Evolutionary conservation across 2,329 filamentous ascomycete genomes (phyloP).

Genomic region (Penicillium sp.): DNA sequence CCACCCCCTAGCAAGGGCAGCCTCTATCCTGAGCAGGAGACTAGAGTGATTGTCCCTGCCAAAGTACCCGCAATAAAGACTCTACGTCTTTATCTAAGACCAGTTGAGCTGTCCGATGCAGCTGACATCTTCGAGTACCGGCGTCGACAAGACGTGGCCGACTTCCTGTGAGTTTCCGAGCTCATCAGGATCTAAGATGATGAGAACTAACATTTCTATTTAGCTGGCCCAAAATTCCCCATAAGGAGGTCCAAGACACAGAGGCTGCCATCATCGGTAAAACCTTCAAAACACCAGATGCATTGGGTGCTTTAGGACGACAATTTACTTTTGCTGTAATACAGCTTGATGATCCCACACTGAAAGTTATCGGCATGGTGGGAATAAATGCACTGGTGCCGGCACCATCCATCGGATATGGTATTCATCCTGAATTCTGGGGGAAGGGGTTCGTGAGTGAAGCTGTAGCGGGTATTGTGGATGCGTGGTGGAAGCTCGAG

Average conservation of each 20-base stretch:
- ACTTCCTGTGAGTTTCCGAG: conserved; percentile 25
- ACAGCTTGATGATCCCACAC: conserved; percentile 7
- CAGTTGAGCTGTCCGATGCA: conserved; percentile 17
- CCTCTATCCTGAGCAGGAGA: conserved; percentile 14
- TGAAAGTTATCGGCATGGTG: conserved; percentile 19
- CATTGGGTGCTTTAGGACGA: conserved; percentile 17
- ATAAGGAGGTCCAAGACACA: conserved; percentile 15
- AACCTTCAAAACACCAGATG: conserved; percentile 20
- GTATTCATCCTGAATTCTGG: conserved; percentile 27
- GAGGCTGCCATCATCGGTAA: conserved; percentile 13
- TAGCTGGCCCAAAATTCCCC: conserved; percentile 13
- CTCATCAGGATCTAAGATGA: not conserved
- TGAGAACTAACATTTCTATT: not conserved
- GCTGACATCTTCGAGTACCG: conserved; percentile 24
- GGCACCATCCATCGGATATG: conserved; percentile 22
- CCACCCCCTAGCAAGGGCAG: not conserved
- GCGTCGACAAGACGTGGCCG: conserved; percentile 25
- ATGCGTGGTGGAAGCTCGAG: conserved; percentile 25
- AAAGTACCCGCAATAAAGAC: conserved; percentile 9
- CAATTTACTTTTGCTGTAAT: conserved; percentile 21
- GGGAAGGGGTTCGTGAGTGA: conserved; percentile 25
- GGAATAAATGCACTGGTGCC: conserved; percentile 20
- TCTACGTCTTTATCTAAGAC: conserved; percentile 21
- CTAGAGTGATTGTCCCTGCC: conserved; percentile 14
- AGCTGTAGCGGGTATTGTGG: conserved; percentile 21